phyloP scores from a whole-genome alignment of 2,329 filamentous ascomycete species.

The Myriosclerotinia scirpicola region DNA sequence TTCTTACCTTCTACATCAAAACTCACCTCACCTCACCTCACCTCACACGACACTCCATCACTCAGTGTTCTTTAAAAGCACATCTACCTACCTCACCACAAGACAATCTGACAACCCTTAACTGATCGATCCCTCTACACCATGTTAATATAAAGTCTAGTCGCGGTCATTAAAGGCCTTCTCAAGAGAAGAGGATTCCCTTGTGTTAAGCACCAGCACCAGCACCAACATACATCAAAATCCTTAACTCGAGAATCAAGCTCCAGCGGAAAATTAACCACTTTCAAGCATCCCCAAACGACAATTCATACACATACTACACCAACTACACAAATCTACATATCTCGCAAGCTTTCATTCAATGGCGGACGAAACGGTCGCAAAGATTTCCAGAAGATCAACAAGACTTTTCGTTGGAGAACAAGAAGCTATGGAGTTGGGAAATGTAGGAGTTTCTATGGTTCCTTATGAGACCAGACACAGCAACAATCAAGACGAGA shows the following conservation, averaged over 20 bases:
- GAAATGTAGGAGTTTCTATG: conserved; percentile 10
- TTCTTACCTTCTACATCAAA: neutral
- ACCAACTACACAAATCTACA: neutral
- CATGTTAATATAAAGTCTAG: neutral
- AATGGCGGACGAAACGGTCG: conserved; percentile 24
- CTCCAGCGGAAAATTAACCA: neutral
- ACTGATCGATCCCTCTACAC: neutral
- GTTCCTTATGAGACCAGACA: conserved; percentile 22
- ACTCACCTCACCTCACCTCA: neutral
- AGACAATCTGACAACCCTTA: neutral
- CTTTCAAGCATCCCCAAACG: neutral
- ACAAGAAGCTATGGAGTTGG: conserved; percentile 23
- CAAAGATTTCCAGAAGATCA: conserved; percentile 31
- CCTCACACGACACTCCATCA: too few species aligned
- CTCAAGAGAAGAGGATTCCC: conserved; percentile 2
- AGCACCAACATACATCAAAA: neutral
- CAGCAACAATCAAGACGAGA: conserved; percentile 16
- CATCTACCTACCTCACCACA: neutral
- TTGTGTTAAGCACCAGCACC: neutral
- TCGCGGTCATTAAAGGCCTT: conserved; percentile 1
- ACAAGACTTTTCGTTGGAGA: conserved; percentile 31
- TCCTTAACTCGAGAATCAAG: neutral
- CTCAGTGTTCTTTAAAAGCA: too few species aligned
- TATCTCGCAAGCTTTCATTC: neutral
- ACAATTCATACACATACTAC: neutral